A percentile compares a stretch with the other conserved stretches of the same genome.
phyloP scores from a whole-genome alignment of 2,329 filamentous ascomycete genomes.

The Fusarium compactum region DNA sequence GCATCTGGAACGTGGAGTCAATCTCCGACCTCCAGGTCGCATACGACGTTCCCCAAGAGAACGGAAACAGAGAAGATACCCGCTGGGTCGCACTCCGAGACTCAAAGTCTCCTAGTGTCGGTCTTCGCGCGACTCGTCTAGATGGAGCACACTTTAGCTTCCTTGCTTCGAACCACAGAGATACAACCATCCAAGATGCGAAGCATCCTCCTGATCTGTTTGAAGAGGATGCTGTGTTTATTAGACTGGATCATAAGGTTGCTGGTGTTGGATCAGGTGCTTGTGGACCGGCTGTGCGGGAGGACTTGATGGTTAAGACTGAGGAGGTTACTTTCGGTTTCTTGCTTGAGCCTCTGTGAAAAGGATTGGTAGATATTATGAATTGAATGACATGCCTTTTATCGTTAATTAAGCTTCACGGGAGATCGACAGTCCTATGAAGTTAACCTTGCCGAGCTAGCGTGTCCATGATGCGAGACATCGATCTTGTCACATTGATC shows the following conservation, averaged over 20 bases:
- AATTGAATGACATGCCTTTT: neutral
- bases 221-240: conserved; percentile 59
- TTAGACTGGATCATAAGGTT: conserved; percentile 60
- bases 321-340: conserved; percentile 58
- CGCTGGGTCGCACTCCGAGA: conserved; percentile 63
- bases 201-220: conserved; percentile 73
- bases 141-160: conserved; percentile 60
- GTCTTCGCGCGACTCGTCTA: conserved; percentile 40
- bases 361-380: neutral
- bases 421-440: neutral
- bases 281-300: conserved; percentile 61
- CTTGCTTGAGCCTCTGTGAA: conserved; percentile 51
- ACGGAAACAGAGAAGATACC: conserved; percentile 71
- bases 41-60: conserved; percentile 78
- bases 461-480: neutral
- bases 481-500: neutral
- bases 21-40: conserved; percentile 65
- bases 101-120: conserved; percentile 20
- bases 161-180: conserved; percentile 65
- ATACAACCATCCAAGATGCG: conserved; percentile 66
- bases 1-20: conserved; percentile 57
- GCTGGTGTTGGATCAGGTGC: conserved; percentile 63
- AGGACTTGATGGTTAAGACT: conserved; percentile 58
- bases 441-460: neutral
- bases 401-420: too few relatives aligned